These are phyloP conservation scores for Tetrapisispora arboricola DNA, from an alignment of 805 yeast species.

Conservation along the genomic window DNA sequence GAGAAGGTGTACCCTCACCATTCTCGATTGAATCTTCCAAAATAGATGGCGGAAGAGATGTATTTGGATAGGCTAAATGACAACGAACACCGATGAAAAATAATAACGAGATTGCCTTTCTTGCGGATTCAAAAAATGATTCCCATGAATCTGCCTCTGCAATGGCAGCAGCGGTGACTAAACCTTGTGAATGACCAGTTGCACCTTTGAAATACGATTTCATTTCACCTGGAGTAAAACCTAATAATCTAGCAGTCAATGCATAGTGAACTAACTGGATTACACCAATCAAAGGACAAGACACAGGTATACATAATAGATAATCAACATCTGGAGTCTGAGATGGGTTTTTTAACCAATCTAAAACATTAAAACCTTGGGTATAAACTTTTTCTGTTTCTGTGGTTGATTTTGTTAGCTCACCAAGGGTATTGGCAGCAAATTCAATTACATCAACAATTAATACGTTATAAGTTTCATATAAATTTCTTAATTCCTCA, in stretches of 20 bases:
- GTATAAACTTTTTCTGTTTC: slow-evolving; percentile 83
- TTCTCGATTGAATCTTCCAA: slow-evolving; percentile 85
- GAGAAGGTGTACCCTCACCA: slow-evolving; percentile 94
- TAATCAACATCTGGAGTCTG: slow-evolving; percentile 85
- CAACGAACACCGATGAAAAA: slow-evolving; percentile 93
- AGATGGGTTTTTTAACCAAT: slow-evolving; percentile 80
- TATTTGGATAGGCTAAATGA: slow-evolving; percentile 81
- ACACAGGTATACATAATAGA: slow-evolving; percentile 80
- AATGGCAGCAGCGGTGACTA: slow-evolving; percentile 86
- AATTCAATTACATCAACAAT: slow-evolving; percentile 59
- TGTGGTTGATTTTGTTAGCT: slow-evolving; percentile 53
- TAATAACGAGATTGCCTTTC: slow-evolving; percentile 72
- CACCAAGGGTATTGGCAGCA: slow-evolving; percentile 57
- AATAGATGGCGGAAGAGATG: slow-evolving; percentile 88
- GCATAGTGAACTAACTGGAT: slow-evolving; percentile 92
- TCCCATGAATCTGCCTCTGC: slow-evolving; percentile 81
- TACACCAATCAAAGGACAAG: slow-evolving; percentile 95
- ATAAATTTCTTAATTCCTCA: slow-evolving; percentile 85
- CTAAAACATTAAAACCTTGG: slow-evolving; percentile 81
- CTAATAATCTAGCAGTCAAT: slow-evolving; percentile 73
- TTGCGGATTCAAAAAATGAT: slow-evolving; percentile 58
- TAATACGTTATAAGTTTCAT: slow-evolving; percentile 66
- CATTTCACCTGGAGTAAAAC: slow-evolving; percentile 83
- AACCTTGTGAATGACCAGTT: slow-evolving; percentile 86
- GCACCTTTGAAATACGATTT: slow-evolving; percentile 60